Evolutionary conservation across 495 filamentous ascomycete genomes (phyloP).

Genomic region (Aspergillus indologenus): DNA sequence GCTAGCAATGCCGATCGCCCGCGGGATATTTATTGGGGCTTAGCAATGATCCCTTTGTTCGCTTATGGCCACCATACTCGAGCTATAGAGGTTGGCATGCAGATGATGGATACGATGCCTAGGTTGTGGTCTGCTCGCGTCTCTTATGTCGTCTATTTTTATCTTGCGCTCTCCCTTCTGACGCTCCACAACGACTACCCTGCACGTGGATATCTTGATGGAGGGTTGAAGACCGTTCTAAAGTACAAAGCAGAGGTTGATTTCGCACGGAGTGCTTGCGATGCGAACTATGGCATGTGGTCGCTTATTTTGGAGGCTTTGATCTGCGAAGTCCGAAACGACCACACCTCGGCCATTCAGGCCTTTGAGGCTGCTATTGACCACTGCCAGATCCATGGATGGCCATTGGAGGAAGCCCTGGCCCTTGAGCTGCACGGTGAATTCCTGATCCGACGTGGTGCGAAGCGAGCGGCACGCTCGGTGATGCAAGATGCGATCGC

Average conservation of each 20-base stretch:
- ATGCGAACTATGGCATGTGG: constrained; percentile 80
- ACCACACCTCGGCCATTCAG: constrained; percentile 59
- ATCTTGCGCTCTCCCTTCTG: constrained; percentile 64
- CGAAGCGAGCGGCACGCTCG: constrained; percentile 68
- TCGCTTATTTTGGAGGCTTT: constrained; percentile 71
- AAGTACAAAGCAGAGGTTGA: constrained; percentile 63
- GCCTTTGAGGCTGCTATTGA: constrained; percentile 75
- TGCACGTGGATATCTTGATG: constrained; percentile 46
- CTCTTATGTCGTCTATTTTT: constrained; percentile 61
- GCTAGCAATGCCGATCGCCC: constrained; percentile 58
- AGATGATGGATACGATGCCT: constrained; percentile 55
- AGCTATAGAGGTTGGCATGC: constrained; percentile 63
- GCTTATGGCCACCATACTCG: constrained; percentile 71
- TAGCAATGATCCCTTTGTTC: constrained; percentile 69
- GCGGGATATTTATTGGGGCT: constrained; percentile 67
- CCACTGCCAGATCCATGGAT: constrained; percentile 73
- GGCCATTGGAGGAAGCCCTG: constrained; percentile 76
- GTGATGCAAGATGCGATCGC: constrained; percentile 69
- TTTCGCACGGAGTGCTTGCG: constrained; percentile 62
- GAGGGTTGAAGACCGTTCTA: constrained; percentile 53
- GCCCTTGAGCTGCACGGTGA: constrained; percentile 70
- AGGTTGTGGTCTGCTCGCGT: constrained; percentile 72
- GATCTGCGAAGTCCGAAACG: constrained; percentile 59
- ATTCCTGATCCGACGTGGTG: constrained; percentile 67
- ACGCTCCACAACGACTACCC: constrained; percentile 58